Conservation (phyloP, 306 rosid genomes). For the Psophocarpus tetragonolobus region DNA sequence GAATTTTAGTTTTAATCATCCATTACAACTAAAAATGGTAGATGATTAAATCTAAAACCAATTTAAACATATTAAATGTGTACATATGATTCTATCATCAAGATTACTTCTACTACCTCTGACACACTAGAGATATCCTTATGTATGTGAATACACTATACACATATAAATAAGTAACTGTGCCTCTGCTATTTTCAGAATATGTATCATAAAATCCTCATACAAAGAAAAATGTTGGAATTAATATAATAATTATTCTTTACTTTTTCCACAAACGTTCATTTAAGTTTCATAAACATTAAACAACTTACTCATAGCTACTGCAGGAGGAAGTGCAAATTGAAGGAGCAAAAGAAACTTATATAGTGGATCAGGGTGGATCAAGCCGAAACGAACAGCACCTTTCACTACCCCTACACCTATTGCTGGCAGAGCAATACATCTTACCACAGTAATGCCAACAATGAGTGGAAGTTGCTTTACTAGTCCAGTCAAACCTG, state of each 20-base stretch:
- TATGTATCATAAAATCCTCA: too few relatives aligned
- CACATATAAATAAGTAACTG: too few relatives aligned
- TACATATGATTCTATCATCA: too few relatives aligned
- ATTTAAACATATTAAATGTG: too few relatives aligned
- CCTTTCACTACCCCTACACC: slow-evolving; percentile 44
- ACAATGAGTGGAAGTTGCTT: slow-evolving; percentile 6
- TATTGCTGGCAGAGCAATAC: slow-evolving; percentile 37
- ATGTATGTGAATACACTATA: too few relatives aligned
- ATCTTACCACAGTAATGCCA: slow-evolving; percentile 35
- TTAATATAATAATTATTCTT: not conserved
- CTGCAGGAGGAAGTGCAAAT: slow-evolving; percentile 49
- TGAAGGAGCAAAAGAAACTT: slow-evolving; percentile 45
- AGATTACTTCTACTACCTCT: too few relatives aligned
- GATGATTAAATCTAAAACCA: too few relatives aligned
- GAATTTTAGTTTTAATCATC: too few relatives aligned
- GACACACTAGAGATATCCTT: too few relatives aligned
- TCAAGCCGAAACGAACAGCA: slow-evolving; percentile 36
- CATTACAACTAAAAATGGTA: too few relatives aligned
- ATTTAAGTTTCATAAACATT: not conserved
- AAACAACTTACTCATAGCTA: slow-evolving; percentile 31
- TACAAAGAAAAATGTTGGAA: not conserved
- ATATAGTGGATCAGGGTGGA: slow-evolving; percentile 45
- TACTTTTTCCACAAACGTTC: not conserved
- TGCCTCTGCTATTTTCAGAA: too few relatives aligned
- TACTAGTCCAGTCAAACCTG: slow-evolving; percentile 40